Conservation (phyloP, 148 eudicot species). For the Drosera capensis region DNA sequence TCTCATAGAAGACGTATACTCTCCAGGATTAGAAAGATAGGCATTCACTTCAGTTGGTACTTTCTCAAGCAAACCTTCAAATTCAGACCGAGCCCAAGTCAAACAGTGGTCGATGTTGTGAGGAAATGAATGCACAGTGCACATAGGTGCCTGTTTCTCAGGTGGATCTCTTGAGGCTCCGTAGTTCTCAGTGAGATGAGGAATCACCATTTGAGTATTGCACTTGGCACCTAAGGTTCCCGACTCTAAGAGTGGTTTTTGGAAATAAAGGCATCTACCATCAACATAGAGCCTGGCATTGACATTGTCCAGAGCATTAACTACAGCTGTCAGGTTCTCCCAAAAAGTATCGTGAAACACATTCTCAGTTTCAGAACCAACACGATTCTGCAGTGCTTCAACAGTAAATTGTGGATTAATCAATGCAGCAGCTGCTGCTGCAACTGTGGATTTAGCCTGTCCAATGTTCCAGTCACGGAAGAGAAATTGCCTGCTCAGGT, state of each 20-base stretch:
- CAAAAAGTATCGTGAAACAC: constrained; percentile 61
- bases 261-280: constrained; percentile 62
- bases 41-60: constrained; percentile 71
- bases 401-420: constrained; percentile 39
- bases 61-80: constrained; percentile 67
- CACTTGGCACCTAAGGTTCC: constrained; percentile 72
- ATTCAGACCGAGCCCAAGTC: constrained; percentile 75
- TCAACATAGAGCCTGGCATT: constrained; percentile 72
- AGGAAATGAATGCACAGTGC: constrained; percentile 70
- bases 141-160: constrained; percentile 77
- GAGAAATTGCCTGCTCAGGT: constrained; percentile 67
- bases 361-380: constrained; percentile 59
- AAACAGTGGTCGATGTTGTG: constrained; percentile 78
- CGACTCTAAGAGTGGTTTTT: constrained; percentile 62
- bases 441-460: constrained; percentile 68
- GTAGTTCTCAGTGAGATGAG: constrained; percentile 67
- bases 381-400: constrained; percentile 75
- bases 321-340: constrained; percentile 49
- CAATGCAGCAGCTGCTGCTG: constrained; percentile 49
- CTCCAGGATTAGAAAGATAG: constrained; percentile 39
- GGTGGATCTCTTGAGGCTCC: constrained; percentile 82
- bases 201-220: constrained; percentile 76
- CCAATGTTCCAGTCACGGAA: constrained; percentile 81
- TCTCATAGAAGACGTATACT: constrained; percentile 41
- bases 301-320: constrained; percentile 65